Percentiles rank a stretch among this genome's conserved stretches.
Conservation (phyloP, 495 filamentous ascomycete species). For the Clavariopsis aquatica region DNA sequence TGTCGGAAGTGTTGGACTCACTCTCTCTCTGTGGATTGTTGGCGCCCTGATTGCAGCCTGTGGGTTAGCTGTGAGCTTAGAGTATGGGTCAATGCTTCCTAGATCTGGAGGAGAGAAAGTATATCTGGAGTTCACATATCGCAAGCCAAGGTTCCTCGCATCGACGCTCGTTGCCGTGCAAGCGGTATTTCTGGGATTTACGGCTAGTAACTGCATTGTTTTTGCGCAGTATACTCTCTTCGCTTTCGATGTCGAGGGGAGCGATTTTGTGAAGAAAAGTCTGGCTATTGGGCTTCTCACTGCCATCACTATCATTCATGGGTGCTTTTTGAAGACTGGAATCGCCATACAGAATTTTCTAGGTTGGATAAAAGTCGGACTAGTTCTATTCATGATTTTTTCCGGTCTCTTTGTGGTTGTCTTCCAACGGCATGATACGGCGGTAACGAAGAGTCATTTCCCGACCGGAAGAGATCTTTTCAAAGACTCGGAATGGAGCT, state of each 20-base stretch:
- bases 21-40: constrained; percentile 63
- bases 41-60: constrained; percentile 63
- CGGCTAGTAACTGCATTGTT: constrained; percentile 48
- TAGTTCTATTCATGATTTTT: constrained; percentile 48
- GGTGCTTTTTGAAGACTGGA: constrained; percentile 38
- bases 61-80: constrained; percentile 62
- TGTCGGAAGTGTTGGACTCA: constrained; percentile 67
- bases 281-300: constrained; percentile 39
- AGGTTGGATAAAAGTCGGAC: constrained; percentile 40
- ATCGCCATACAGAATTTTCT: constrained; percentile 41
- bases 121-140: constrained; percentile 77
- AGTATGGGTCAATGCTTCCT: constrained; percentile 73
- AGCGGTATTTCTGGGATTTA: constrained; percentile 69
- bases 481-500: constrained; percentile 59
- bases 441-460: constrained; percentile 4
- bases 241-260: constrained; percentile 35
- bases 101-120: constrained; percentile 72
- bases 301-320: constrained; percentile 38
- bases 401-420: constrained; percentile 47
- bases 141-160: constrained; percentile 65
- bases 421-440: constrained; percentile 20
- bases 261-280: constrained; percentile 24
- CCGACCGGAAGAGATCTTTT: constrained; percentile 45
- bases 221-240: constrained; percentile 40
- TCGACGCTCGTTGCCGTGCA: constrained; percentile 68